Conservation (phyloP, 768 basidiomycete genomes). For the Serendipita vermifera region DNA sequence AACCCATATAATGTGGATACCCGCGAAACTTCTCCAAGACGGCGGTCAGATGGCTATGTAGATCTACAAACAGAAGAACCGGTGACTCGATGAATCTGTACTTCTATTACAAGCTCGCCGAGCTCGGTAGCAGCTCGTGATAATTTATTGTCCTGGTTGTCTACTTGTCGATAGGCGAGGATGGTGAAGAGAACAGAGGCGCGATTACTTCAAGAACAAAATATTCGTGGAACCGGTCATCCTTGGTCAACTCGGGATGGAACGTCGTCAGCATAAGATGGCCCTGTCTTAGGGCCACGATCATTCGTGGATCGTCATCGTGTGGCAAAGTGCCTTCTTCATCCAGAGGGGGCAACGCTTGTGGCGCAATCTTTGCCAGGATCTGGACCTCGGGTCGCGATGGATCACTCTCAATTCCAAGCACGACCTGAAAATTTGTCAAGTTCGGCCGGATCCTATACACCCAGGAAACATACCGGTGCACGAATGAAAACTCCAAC, state of each 20-base stretch:
- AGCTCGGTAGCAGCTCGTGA: no score
- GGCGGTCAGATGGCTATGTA: conserved; percentile 1
- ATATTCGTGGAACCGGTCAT: conserved; percentile 83
- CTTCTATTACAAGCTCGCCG: no score
- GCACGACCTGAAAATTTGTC: conserved; percentile 41
- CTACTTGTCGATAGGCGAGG: no score
- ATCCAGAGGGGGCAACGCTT: conserved; percentile 33
- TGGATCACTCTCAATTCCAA: conserved; percentile 39
- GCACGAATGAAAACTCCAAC: conserved; percentile 89
- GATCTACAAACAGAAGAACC: conserved; percentile 2
- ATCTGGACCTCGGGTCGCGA: conserved; percentile 32
- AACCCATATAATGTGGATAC: not conserved
- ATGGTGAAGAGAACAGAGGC: not conserved
- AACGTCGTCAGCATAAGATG: conserved; percentile 77
- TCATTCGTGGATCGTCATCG: conserved; percentile 43
- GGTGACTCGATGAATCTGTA: not conserved
- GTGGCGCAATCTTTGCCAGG: conserved; percentile 52
- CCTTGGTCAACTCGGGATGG: conserved; percentile 85
- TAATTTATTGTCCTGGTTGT: no score
- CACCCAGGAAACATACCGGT: conserved; percentile 56
- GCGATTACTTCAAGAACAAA: conserved; percentile 38
- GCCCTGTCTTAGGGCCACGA: conserved; percentile 80
- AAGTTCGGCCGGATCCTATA: not conserved
- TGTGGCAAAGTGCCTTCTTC: conserved; percentile 27
- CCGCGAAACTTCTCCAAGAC: not conserved